phyloP scores from a whole-genome alignment of 75 land plant genomes.

The Selaginella moellendorffii region DNA sequence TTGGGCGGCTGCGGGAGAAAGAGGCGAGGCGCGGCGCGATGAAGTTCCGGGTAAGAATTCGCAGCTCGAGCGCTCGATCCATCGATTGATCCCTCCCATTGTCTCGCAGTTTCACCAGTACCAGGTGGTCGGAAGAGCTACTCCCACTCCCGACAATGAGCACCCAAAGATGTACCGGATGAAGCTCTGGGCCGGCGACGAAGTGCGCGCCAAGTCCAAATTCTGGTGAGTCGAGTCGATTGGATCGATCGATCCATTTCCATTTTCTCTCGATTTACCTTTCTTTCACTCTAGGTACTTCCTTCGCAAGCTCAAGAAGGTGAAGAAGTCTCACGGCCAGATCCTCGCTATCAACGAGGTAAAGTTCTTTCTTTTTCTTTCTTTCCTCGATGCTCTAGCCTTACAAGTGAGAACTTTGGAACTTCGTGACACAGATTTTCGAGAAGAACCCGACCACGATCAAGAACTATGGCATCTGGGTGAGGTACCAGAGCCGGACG shows the following conservation, averaged over 20 bases:
- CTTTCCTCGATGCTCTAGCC: neutral
- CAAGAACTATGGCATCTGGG: constrained; percentile 64
- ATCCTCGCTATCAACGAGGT: constrained; percentile 87
- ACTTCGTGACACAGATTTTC: constrained; percentile 29
- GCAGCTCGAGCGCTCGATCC: too few species aligned
- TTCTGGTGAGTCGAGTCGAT: constrained; percentile 57
- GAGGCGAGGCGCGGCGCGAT: too few species aligned
- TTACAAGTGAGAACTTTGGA: neutral
- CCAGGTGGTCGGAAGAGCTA: constrained; percentile 58
- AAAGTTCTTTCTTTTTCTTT: neutral
- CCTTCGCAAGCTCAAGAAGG: constrained; percentile 80
- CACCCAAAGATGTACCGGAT: constrained; percentile 59
- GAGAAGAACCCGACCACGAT: constrained; percentile 54
- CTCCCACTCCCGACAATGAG: constrained; percentile 41
- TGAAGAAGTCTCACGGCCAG: constrained; percentile 81
- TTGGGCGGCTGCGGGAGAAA: too few species aligned
- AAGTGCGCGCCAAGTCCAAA: constrained; percentile 59
- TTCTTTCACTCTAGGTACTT: constrained; percentile 42
- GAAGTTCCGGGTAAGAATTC: too few species aligned
- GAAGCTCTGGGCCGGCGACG: constrained; percentile 62
- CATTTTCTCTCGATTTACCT: neutral
- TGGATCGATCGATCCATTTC: too few species aligned
- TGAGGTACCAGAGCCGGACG: constrained; percentile 59
- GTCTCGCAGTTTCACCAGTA: constrained; percentile 77
- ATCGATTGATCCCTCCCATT: too few species aligned